phyloP scores from a whole-genome alignment of 768 basidiomycete genomes.

The Amyloporia xantha region DNA sequence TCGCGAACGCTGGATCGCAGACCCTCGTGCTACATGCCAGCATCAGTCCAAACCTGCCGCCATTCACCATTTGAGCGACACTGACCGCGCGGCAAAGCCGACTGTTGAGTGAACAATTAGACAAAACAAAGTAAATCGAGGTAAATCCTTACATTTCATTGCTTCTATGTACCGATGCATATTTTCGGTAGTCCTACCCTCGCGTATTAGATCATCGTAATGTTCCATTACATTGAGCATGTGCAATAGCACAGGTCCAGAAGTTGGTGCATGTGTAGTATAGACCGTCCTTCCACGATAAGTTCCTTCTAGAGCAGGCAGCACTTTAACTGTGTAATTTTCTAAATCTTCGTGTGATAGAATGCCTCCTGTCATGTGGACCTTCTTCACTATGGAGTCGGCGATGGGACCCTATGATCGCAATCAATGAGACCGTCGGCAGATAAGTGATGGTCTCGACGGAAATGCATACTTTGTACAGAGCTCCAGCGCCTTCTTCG shows the following conservation, averaged over 20 bases:
- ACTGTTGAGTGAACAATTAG: slow-evolving; percentile 30
- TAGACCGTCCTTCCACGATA: slow-evolving; percentile 78
- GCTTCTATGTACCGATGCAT: slow-evolving; percentile 79
- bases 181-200: slow-evolving; percentile 53
- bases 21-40: slow-evolving; percentile 66
- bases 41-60: no score
- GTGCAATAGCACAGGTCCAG: slow-evolving; percentile 83
- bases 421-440: background rate
- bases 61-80: no score
- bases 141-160: slow-evolving; percentile 59
- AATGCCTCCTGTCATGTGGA: slow-evolving; percentile 70
- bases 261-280: slow-evolving; percentile 79
- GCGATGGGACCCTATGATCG: slow-evolving; percentile 66
- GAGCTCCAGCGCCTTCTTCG: slow-evolving; percentile 66
- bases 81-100: slow-evolving; percentile 58
- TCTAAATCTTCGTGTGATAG: slow-evolving; percentile 69
- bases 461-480: slow-evolving; percentile 56
- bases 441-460: background rate
- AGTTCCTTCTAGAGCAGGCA: slow-evolving; percentile 68
- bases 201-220: slow-evolving; percentile 44
- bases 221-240: slow-evolving; percentile 88
- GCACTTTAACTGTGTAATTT: slow-evolving; percentile 61
- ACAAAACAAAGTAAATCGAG: slow-evolving; percentile 1
- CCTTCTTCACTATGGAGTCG: slow-evolving; percentile 66
- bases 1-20: slow-evolving; percentile 68